Evolutionary conservation across 176 grass and related monocot genomes (phyloP).

Genomic region (Areca catechu): DNA sequence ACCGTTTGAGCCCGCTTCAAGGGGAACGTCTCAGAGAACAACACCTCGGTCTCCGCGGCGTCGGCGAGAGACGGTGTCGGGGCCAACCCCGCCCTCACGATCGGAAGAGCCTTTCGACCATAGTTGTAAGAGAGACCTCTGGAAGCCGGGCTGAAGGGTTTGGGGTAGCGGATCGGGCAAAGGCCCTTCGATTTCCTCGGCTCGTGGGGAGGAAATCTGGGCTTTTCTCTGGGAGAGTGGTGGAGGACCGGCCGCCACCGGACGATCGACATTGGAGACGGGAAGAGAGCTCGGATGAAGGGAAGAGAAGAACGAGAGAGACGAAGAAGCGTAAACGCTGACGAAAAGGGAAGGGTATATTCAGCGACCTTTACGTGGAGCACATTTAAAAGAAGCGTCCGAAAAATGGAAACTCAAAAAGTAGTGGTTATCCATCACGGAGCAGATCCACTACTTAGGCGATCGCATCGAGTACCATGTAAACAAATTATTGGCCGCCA

Average conservation of each 20-base stretch:
- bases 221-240: conserved; percentile 5
- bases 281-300: neutral
- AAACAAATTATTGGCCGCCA: too few species aligned
- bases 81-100: conserved; percentile 20
- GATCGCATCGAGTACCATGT: too few species aligned
- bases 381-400: too few species aligned
- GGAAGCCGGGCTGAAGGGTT: neutral
- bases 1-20: conserved; percentile 48
- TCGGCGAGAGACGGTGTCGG: conserved; percentile 28
- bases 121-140: neutral
- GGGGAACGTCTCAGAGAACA: conserved; percentile 54
- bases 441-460: too few species aligned
- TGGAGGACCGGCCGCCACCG: conserved; percentile 30
- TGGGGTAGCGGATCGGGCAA: conserved; percentile 4
- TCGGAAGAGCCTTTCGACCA: conserved; percentile 10
- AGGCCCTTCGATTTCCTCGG: conserved; percentile 3
- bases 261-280: conserved; percentile 27
- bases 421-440: too few species aligned
- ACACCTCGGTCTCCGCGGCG: conserved; percentile 17
- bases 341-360: too few species aligned
- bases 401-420: too few species aligned
- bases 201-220: conserved; percentile 8
- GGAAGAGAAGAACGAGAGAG: neutral
- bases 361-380: too few species aligned
- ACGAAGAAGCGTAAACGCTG: too few species aligned